These are phyloP conservation scores for Lithospermum erythrorhizon DNA, from an alignment of 257 asterid genomes.

Conservation along the genomic window DNA sequence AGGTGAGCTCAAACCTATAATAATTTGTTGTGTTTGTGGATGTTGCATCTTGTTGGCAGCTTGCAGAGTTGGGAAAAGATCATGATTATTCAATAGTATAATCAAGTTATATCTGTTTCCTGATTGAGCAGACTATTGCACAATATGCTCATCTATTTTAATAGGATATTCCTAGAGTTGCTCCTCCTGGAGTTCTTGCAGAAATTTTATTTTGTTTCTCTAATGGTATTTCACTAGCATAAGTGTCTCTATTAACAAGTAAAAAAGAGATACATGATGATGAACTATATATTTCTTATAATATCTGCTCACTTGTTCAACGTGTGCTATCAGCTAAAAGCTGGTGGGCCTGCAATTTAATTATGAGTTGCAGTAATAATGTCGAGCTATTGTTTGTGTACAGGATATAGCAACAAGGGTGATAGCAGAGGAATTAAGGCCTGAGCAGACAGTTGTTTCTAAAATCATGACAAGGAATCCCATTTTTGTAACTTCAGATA, in stretches of 20 bases:
- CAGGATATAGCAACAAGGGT: conserved; percentile 94
- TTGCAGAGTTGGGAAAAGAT: not conserved
- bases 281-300: not conserved
- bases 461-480: conserved; percentile 97
- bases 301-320: not conserved
- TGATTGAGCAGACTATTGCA: not conserved
- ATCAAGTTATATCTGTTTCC: not conserved
- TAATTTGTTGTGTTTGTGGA: conserved; percentile 4
- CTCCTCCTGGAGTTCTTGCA: not conserved
- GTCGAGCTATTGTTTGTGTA: conserved; percentile 12
- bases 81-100: not conserved
- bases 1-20: conserved; percentile 30
- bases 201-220: not conserved
- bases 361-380: conserved; percentile 2
- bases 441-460: conserved; percentile 70
- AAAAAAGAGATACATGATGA: not conserved
- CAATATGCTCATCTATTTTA: not conserved
- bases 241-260: not conserved
- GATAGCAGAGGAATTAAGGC: conserved; percentile 88
- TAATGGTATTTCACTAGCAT: not conserved
- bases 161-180: not conserved
- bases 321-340: not conserved
- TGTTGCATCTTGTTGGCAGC: not conserved
- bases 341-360: not conserved
- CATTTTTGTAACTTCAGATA: conserved; percentile 72